Percentiles rank a stretch among this genome's conserved stretches.
These are phyloP conservation scores for Mycena polygramma DNA, from an alignment of 768 basidiomycete genomes.

Conservation along the genomic window DNA sequence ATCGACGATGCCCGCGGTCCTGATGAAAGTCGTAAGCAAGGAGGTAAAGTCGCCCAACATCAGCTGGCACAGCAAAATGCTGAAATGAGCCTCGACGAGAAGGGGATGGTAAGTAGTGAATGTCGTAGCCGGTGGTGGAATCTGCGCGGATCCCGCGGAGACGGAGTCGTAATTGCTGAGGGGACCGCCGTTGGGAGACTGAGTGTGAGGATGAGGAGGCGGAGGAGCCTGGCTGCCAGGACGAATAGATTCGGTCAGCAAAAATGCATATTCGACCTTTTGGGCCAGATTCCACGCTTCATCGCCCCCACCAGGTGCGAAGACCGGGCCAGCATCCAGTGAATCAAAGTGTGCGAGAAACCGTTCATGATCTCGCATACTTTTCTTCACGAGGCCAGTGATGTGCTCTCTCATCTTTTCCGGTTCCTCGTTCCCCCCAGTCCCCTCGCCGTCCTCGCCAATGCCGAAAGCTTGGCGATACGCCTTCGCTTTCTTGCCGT, in stretches of 20 bases:
- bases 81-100: slow-evolving; percentile 89
- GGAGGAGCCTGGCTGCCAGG: slow-evolving; percentile 63
- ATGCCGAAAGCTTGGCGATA: slow-evolving; percentile 72
- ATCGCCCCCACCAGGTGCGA: slow-evolving; percentile 49
- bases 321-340: slow-evolving; percentile 60
- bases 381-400: slow-evolving; percentile 72
- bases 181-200: slow-evolving; percentile 26
- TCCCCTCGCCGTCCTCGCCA: slow-evolving; percentile 26
- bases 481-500: slow-evolving; percentile 71
- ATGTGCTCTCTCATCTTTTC: slow-evolving; percentile 73
- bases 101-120: slow-evolving; percentile 94
- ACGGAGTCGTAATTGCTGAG: slow-evolving; percentile 20
- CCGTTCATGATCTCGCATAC: slow-evolving; percentile 86
- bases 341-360: slow-evolving; percentile 89
- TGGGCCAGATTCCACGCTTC: slow-evolving; percentile 56
- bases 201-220: slow-evolving; percentile 35
- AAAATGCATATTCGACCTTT: slow-evolving; percentile 75
- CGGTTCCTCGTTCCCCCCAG: slow-evolving; percentile 43
- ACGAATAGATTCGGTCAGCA: slow-evolving; percentile 75
- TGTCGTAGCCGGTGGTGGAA: slow-evolving; percentile 63
- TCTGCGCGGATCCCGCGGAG: not conserved
- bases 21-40: slow-evolving; percentile 74
- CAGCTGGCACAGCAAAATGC: slow-evolving; percentile 78
- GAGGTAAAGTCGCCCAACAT: slow-evolving; percentile 82
- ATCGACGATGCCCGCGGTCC: slow-evolving; percentile 78